Conservation (phyloP, 306 rosid genomes). For the Cucurbita maxima region DNA sequence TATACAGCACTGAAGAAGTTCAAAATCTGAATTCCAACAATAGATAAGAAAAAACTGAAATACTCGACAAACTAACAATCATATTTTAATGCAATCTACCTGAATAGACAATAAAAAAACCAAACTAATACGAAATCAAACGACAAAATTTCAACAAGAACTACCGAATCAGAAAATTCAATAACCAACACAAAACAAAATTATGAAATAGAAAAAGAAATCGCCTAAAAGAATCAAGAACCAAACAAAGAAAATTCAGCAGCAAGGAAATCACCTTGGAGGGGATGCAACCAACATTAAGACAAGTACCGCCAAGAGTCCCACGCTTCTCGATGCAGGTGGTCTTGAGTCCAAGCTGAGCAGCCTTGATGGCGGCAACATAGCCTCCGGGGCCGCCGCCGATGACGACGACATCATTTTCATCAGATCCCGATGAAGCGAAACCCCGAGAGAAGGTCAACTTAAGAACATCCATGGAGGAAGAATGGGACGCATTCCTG, state of each 20-base stretch:
- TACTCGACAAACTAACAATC: not conserved
- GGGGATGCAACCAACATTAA: conserved; percentile 97
- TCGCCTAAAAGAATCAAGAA: not conserved
- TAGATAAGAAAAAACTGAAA: not conserved
- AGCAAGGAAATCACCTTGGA: conserved; percentile 46
- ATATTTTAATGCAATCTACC: not conserved
- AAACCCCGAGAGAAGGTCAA: conserved; percentile 43
- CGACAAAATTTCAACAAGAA: not conserved
- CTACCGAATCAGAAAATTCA: not conserved
- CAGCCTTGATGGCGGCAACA: conserved; percentile 96
- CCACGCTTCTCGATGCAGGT: conserved; percentile 99
- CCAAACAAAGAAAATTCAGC: not conserved
- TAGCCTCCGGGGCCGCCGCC: conserved; percentile 99
- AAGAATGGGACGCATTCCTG: conserved; percentile 17
- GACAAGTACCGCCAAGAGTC: conserved; percentile 94
- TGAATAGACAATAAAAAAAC: not conserved
- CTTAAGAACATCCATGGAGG: conserved; percentile 27
- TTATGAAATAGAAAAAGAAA: not conserved
- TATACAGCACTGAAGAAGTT: not conserved
- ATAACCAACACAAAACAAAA: not conserved
- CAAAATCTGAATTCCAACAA: not conserved
- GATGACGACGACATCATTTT: conserved; percentile 81
- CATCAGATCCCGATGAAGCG: conserved; percentile 77
- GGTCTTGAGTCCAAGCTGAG: conserved; percentile 91
- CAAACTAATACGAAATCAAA: not conserved